Evolutionary conservation across 2,329 filamentous ascomycete species (phyloP), one percentile per base, ranked within the genome.

Genomic region (Neofusicoccum kwambonambiense): DNA sequence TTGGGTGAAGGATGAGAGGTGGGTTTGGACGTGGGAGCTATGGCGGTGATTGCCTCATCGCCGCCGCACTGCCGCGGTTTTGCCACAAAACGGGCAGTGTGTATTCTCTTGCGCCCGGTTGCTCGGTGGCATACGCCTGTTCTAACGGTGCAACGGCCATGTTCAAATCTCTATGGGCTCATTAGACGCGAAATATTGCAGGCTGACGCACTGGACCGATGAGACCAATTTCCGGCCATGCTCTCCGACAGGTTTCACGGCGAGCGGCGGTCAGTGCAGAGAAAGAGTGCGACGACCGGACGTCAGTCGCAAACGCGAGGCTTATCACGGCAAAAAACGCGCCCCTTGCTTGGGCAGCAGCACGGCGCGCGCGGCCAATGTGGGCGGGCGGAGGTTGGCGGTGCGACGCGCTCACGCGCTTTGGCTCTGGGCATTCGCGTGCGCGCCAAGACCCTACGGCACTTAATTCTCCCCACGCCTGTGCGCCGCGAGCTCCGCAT

Each of bases 1-100:
- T 35, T 3, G 17, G 60, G 60, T 6, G 37, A 9, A 22, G 35
- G 37, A n/a, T 37, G 5, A 45, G 19, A 17, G 19, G 37, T 17
- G 47, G 13, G 47, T 45, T n/a, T 19, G 34, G 47, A 19, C 9
- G 27, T 39, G 51, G 60, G 60, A 63, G 60, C 60, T 63, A 54
- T 52, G 60, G 60, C 45, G 45, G 49, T 37, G 35, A 63, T 54
- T 63, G 60, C 60, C 47, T 54, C 58, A 51, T 62, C 58, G 47
- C 19, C 15, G 22, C n/a, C 31, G 37, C 13, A 4, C 39, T 34
- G 41, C 60, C 60, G 60, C 27, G n/a, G 22, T 54, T 63, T 45
- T 54, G n/a, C 60, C 60, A 17, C 9, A 35, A 19, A 44, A 35
- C 22, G 8, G 54, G 54, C 54, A 57, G 19, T 57, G 22, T 34